These are phyloP conservation scores for Cercospora citrullina DNA, from an alignment of 2,329 filamentous ascomycete genomes.

Conservation along the genomic window DNA sequence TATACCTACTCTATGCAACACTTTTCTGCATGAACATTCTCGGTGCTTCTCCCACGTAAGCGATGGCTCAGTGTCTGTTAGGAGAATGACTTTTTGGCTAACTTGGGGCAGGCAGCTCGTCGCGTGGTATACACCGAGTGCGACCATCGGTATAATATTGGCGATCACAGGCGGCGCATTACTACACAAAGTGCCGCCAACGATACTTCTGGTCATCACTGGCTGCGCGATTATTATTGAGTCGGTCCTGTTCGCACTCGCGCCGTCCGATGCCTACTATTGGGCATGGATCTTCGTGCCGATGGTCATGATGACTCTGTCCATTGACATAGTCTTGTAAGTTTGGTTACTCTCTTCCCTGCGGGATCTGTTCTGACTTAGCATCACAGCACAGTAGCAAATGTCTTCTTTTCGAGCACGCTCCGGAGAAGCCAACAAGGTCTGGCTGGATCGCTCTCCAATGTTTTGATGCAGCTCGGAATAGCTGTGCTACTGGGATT, in stretches of 20 bases:
- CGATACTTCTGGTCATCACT: constrained; percentile 63
- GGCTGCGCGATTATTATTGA: constrained; percentile 59
- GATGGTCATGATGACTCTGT: constrained; percentile 69
- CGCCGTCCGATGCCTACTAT: constrained; percentile 58
- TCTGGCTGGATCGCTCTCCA: constrained; percentile 69
- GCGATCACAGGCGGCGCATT: constrained; percentile 63
- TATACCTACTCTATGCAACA: constrained; percentile 69
- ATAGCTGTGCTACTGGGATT: constrained; percentile 72
- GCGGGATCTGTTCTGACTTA: not conserved
- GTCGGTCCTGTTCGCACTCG: constrained; percentile 63
- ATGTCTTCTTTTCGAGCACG: constrained; percentile 71
- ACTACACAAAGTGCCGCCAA: constrained; percentile 66
- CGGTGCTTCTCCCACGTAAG: constrained; percentile 54
- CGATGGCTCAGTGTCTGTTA: not conserved
- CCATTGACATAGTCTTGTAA: constrained; percentile 69
- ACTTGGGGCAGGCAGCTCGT: constrained; percentile 52
- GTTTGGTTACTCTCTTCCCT: not conserved
- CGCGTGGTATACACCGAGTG: constrained; percentile 69
- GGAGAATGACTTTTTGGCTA: not conserved
- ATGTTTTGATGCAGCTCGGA: constrained; percentile 68
- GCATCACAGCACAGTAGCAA: constrained; percentile 59
- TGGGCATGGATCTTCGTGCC: constrained; percentile 74
- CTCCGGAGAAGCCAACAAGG: constrained; percentile 68
- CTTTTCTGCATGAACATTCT: constrained; percentile 66
- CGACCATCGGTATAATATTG: constrained; percentile 66